Evolutionary conservation across 2,329 filamentous ascomycete species (phyloP).

Genomic region (Cladosporium colombiae): DNA sequence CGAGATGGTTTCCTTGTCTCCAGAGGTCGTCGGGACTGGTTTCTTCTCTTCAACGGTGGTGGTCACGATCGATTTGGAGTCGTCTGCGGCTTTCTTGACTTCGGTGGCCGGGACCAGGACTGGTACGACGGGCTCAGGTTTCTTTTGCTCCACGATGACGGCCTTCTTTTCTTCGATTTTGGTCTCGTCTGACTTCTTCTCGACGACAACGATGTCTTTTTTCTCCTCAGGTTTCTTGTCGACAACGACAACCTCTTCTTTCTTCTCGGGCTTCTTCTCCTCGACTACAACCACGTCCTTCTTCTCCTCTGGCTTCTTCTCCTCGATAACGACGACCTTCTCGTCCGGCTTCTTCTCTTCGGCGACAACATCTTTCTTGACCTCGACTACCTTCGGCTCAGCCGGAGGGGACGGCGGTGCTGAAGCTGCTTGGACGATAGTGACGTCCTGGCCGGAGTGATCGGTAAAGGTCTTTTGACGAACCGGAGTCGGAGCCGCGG

Average conservation of each 20-base stretch:
- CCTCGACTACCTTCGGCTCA: constrained; percentile 3
- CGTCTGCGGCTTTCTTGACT: background rate
- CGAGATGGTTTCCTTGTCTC: background rate
- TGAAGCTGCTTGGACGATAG: constrained; percentile 10
- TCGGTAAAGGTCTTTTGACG: constrained; percentile 14
- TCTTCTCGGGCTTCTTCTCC: constrained; percentile 13
- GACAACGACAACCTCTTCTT: background rate
- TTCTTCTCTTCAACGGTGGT: constrained; percentile 14
- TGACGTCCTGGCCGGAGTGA: constrained; percentile 2
- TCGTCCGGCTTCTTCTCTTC: constrained; percentile 5
- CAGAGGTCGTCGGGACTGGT: background rate
- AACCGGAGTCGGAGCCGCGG: background rate
- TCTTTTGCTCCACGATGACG: background rate
- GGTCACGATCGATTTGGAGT: background rate
- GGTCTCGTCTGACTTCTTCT: constrained; percentile 12
- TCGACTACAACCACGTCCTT: background rate
- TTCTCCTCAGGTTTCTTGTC: constrained; percentile 10
- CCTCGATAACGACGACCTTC: background rate
- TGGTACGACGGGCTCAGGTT: background rate
- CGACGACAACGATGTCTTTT: background rate
- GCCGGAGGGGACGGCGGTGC: background rate
- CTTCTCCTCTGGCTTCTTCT: constrained; percentile 4
- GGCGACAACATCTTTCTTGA: background rate
- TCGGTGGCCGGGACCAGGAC: background rate
- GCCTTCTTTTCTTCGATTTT: background rate